Base-by-base conservation (phyloP, 257 asterid genomes). In the Lithospermum erythrorhizon region DNA sequence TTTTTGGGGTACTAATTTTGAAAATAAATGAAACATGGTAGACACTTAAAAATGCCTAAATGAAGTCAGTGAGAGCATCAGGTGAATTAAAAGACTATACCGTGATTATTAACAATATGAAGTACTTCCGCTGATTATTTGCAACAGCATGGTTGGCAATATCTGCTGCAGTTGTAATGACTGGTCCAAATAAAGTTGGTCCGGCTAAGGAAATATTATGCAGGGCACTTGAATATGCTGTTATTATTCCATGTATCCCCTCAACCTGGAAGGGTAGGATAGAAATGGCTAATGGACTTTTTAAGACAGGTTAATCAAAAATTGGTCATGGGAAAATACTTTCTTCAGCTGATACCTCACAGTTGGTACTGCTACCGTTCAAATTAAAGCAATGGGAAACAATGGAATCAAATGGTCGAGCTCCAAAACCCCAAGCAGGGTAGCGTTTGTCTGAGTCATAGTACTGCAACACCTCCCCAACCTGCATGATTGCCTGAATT, bases 371-470 rank as follows among this genome's bases (percentile, higher is more conserved):
- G 82, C 97, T 93, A 68, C 99, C 99, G 62, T 87, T 93, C 64
- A 93, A 82, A 70, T 93, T 93, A 71, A 93, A 93, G 78, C 97
- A 93, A 74, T 93, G 99, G 53, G 99, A 93, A 55, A 93, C 96
- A 24, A 96, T 96, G 47, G 97, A 96, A 79, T 93, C 99, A 63
- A 93, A 86, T 65, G 99, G 97, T 57, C 97, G 83, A 55, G 97
- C 99, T 70, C 99, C 99, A 70, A 93, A 93, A 37, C 99, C 97
- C 97, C 96, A 93, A 65, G 99, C 91, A 68, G 99, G 95, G 70
- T 85, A 89, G 59, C 72, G 89, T 70, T 78, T 83, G 79, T 89
- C 97, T 16, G 83, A 78, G 74, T 89, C 99, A 68, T 89, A 93
- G 78, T 78, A 85, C 74, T 93, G 97, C 81, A 93, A 53, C 41